phyloP scores from a whole-genome alignment of 2,329 filamentous ascomycete species.

The Chalara sp. region DNA sequence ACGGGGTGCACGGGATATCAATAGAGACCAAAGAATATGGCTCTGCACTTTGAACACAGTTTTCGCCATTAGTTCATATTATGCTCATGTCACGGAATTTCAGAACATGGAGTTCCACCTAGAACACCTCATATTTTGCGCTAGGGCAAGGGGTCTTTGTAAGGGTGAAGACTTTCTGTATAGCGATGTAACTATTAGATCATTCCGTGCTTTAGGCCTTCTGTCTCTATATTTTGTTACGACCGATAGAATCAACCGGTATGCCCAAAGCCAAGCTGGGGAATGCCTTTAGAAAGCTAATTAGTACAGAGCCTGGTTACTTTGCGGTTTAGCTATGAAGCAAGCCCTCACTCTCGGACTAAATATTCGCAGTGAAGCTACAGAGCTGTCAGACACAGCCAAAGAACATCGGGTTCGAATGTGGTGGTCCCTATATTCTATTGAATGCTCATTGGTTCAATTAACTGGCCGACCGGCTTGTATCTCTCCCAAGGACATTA shows the following conservation, averaged over 20 bases:
- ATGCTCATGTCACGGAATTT: conserved; percentile 11
- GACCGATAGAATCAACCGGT: conserved; percentile 20
- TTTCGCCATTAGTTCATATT: conserved; percentile 18
- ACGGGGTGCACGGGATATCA: conserved; percentile 2
- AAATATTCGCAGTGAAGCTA: conserved; percentile 16
- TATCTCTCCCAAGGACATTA: conserved; percentile 20
- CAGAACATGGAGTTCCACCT: conserved; percentile 4
- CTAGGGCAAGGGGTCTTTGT: conserved; percentile 16
- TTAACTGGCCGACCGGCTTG: conserved; percentile 22
- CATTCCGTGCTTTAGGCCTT: conserved; percentile 13
- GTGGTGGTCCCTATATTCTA: conserved; percentile 22
- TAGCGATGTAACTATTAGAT: conserved; percentile 15
- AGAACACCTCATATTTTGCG: conserved; percentile 17
- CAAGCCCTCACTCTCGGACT: conserved; percentile 18
- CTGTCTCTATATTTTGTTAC: conserved; percentile 19
- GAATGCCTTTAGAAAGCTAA: not conserved
- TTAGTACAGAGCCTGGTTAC: conserved; percentile 17
- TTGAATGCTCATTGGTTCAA: conserved; percentile 18
- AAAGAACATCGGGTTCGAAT: conserved; percentile 20
- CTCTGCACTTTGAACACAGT: conserved; percentile 18
- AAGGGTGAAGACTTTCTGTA: conserved; percentile 13
- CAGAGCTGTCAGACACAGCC: conserved; percentile 13
- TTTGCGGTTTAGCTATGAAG: conserved; percentile 19
- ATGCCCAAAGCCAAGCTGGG: not conserved
- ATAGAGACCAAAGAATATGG: conserved; percentile 13